Percentiles rank a stretch among this genome's conserved stretches.
phyloP scores from a whole-genome alignment of 176 grass and related monocot genomes.

The Themeda triandra region DNA sequence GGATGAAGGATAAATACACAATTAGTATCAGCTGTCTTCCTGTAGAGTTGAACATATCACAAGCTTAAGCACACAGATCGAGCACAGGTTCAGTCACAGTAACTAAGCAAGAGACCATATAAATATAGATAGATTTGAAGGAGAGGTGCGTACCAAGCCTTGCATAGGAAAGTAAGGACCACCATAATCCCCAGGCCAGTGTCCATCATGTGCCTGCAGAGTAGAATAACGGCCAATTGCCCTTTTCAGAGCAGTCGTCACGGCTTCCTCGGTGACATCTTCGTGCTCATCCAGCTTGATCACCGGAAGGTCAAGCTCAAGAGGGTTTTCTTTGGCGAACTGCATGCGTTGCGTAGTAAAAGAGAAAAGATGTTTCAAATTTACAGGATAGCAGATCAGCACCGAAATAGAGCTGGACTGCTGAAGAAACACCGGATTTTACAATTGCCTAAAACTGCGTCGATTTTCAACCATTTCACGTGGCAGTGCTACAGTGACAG shows the following conservation, averaged over 20 bases:
- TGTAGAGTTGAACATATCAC: not conserved
- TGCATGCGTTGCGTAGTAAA: conserved; percentile 45
- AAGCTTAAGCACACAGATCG: not conserved
- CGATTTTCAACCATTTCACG: not conserved
- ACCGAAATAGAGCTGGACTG: not conserved
- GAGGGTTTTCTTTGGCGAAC: conserved; percentile 71
- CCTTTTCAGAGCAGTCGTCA: conserved; percentile 51
- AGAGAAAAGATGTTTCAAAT: not conserved
- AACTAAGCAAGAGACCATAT: not conserved
- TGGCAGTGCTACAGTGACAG: not conserved
- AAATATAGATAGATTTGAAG: not conserved
- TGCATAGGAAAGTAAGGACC: conserved; percentile 84
- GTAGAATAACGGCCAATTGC: conserved; percentile 59
- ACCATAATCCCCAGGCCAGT: conserved; percentile 86
- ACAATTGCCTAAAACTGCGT: no score
- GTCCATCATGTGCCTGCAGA: conserved; percentile 78
- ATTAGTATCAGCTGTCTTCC: conserved; percentile 14
- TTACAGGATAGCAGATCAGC: not conserved
- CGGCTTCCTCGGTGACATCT: conserved; percentile 63
- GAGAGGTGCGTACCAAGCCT: conserved; percentile 55
- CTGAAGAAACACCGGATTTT: not conserved
- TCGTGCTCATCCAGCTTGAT: conserved; percentile 68
- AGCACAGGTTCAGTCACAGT: not conserved
- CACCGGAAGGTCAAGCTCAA: conserved; percentile 55
- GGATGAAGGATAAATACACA: conserved; percentile 20